Base-by-base conservation (phyloP, 345 rosid genomes). In the Salix brachista region DNA sequence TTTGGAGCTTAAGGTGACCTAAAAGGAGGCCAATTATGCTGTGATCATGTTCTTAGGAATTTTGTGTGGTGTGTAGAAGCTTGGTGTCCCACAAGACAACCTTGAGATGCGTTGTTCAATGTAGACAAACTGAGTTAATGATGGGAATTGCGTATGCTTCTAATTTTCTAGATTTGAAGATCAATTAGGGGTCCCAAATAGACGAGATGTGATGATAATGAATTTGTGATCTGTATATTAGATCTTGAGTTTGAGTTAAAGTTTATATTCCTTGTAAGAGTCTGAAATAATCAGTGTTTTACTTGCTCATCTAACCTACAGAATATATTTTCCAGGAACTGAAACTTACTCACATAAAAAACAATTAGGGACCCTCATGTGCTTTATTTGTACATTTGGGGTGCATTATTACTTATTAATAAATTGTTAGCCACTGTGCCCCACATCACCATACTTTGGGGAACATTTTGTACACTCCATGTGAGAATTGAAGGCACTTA, bases 81-180 rank as follows among this genome's bases (percentile, higher is more conserved):
- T 30, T 32, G 68, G 18, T 65, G 68, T 65, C 18, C 69, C 69
- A 66, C 36, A 66, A 66, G 13, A 42, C 44, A 41, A 5, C 69
- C 69, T 65, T 36, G 67, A 23, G 73, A 37, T 76, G 75, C 56
- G 65, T 11, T 48, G 65, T 70, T 65, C 75, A 74, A 82, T 77
- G 56, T 70, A 79, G 70, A 78, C 77, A 74, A 78, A 70, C 71
- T 64, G 62, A 52, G 60, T 79, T n/a, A 78, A 86, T 84, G 50
- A 73, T 44, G 41, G 70, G 32, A 66, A 36, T 65, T 4, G 71
- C 80, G 61, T 76, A 71, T 81, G 72, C 71, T 67, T 68, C 30
- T 23, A 21, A 39, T 34, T 67, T 78, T 10, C 42, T 30, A 21
- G 26, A 19, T 78, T 72, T n/a, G 28, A 50, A 19, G 50, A 42